Base-by-base conservation (phyloP, 208 protist species). In the Novymonas esmeraldas region DNA sequence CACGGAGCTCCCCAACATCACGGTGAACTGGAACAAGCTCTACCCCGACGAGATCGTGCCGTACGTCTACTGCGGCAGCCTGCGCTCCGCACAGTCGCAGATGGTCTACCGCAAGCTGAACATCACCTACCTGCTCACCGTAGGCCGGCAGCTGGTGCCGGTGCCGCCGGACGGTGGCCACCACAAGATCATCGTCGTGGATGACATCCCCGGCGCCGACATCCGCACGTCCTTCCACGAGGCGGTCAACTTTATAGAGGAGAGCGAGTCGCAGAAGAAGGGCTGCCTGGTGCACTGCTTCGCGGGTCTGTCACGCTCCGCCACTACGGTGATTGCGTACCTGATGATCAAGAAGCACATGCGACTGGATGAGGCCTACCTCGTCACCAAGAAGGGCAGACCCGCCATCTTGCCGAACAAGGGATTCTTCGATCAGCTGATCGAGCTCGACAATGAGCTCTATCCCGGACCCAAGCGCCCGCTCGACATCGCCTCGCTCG, bases 241-340 rank as follows among this genome's bases (percentile, higher is more conserved):
- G 60, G 85, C 87, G 0, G 74, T 87, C 0, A 65, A 76, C 3
- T 97, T 95, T 39, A 95, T 97, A 36, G 82, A 97, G 22, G 79
- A 89, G 36, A 90, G 82, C 67, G 77, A 90, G 26, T 46, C 45
- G 56, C 62, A 64, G 6, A 76, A 77, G 11, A 59, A 60, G 24
- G 87, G 87, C 33, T 94, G 90, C 64, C 64, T 97, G 0, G 89
- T 97, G 29, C 92, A 97, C 77, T 97, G 92, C 73, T 97, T 97
- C 54, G 92, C 92, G 44, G 92, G 92, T 6, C 78, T 97, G 28
- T 95, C 89, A n/a, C 87, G 92, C 29, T 95, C 89, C 5, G 92
- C 89, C 9, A 95, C 92, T 0, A 93, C 88, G 2, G 85, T 95
- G 6, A 92, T 95, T 77, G 89, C 89, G 9, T 97, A 95, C 56